Conservation (phyloP, 305 asterid genomes). For the Solanum chacoense region DNA sequence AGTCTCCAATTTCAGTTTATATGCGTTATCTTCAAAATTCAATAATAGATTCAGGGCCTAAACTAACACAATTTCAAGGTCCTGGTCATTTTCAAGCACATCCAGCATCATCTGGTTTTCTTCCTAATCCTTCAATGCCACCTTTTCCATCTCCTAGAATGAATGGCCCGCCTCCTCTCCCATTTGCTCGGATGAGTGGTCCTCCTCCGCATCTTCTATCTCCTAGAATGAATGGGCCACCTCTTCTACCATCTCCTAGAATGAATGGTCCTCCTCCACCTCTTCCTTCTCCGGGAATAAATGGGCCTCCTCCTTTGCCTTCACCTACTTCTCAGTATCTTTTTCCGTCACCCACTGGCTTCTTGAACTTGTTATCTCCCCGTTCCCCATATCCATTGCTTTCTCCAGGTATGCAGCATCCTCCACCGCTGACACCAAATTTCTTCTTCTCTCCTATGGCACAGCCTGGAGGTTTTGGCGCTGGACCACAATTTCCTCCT, state of each 20-base stretch:
- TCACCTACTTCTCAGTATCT: constrained; percentile 70
- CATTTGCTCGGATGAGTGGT: constrained; percentile 38
- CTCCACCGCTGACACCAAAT: constrained; percentile 62
- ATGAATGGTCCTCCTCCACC: constrained; percentile 40
- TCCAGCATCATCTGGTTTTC: constrained; percentile 19
- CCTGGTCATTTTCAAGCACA: constrained; percentile 28
- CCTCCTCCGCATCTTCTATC: constrained; percentile 27
- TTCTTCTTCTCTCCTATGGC: constrained; percentile 59
- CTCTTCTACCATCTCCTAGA: constrained; percentile 34
- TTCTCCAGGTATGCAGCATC: constrained; percentile 67
- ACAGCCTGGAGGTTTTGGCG: constrained; percentile 69
- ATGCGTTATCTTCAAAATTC: constrained; percentile 78
- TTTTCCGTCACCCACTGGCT: constrained; percentile 72
- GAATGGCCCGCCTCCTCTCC: not conserved
- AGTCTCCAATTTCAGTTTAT: constrained; percentile 75
- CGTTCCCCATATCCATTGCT: constrained; percentile 69
- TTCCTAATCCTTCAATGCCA: constrained; percentile 32
- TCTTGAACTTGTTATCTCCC: constrained; percentile 49
- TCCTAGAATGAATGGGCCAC: constrained; percentile 41
- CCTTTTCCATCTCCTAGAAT: constrained; percentile 35
- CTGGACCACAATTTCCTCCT: constrained; percentile 66
- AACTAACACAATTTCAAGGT: constrained; percentile 28
- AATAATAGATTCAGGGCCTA: constrained; percentile 40
- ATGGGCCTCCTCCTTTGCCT: constrained; percentile 58
- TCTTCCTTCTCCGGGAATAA: constrained; percentile 46